Percentiles rank a stretch among this genome's conserved stretches.
Conservation (phyloP, 2,329 filamentous ascomycete species). For the Onygenales sp. region DNA sequence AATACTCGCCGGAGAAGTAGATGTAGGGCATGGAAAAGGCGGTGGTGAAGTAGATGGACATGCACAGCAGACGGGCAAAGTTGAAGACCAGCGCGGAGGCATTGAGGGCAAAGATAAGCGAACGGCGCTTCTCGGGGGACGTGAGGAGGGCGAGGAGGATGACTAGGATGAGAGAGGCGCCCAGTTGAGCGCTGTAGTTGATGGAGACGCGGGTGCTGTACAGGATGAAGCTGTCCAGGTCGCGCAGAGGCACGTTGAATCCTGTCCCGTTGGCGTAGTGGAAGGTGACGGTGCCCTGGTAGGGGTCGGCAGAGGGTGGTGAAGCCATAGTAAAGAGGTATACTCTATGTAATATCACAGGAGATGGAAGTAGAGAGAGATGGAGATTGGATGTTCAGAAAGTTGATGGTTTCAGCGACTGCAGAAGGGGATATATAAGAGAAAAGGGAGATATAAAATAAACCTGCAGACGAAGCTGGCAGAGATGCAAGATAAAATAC, state of each 20-base stretch:
- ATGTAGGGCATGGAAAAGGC: conserved; percentile 54
- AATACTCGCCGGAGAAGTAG: conserved; percentile 46
- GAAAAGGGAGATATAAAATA: not conserved
- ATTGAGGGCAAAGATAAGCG: conserved; percentile 59
- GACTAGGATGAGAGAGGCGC: conserved; percentile 56
- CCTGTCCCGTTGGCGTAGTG: conserved; percentile 33
- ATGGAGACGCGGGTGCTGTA: conserved; percentile 45
- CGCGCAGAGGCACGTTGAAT: conserved; percentile 31
- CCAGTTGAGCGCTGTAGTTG: conserved; percentile 63
- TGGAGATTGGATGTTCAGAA: not conserved
- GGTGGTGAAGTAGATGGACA: conserved; percentile 49
- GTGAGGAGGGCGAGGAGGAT: conserved; percentile 60
- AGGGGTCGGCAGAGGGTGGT: conserved; percentile 39
- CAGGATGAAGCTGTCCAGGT: conserved; percentile 37
- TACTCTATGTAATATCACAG: not conserved
- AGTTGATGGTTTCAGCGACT: no score
- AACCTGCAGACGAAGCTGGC: not conserved
- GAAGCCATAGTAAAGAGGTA: conserved; percentile 8
- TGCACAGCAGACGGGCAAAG: conserved; percentile 41
- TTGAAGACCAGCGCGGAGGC: conserved; percentile 50
- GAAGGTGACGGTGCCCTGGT: conserved; percentile 43
- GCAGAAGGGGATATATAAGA: not conserved
- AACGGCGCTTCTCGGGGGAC: conserved; percentile 53
- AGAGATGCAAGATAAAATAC: not conserved
- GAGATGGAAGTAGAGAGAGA: not conserved